Evolutionary conservation across 2,329 filamentous ascomycete species (phyloP).

Genomic region (Lizonia empirigonia): DNA sequence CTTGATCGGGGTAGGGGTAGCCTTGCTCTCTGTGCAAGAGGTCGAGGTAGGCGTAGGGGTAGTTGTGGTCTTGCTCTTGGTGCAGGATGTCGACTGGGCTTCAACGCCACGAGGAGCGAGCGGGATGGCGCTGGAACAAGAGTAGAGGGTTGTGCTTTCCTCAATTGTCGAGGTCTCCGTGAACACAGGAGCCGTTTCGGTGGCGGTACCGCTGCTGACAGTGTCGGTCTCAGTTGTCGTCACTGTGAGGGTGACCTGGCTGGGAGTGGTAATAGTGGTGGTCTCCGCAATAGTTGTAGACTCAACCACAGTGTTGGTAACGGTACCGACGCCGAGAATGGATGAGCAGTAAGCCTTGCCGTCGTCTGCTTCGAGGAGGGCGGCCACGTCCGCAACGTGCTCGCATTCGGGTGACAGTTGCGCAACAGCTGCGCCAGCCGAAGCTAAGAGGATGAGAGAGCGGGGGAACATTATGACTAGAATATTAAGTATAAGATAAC

Average conservation of each 20-base stretch:
- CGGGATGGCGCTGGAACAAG: slow-evolving; percentile 7
- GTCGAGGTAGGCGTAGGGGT: slow-evolving; percentile 11
- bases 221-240: slow-evolving; percentile 12
- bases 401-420: slow-evolving; percentile 16
- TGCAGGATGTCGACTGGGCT: slow-evolving; percentile 12
- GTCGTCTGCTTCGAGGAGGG: slow-evolving; percentile 9
- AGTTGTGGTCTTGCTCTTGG: slow-evolving; percentile 13
- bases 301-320: slow-evolving; percentile 10
- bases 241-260: slow-evolving; percentile 7
- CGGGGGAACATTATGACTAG: slow-evolving; percentile 19
- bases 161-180: slow-evolving; percentile 2
- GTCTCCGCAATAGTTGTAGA: slow-evolving; percentile 13
- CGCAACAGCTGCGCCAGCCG: slow-evolving; percentile 14
- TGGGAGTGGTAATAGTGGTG: slow-evolving; percentile 14
- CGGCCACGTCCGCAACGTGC: slow-evolving; percentile 7
- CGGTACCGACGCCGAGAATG: slow-evolving; percentile 10
- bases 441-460: slow-evolving; percentile 14
- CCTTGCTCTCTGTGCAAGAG: slow-evolving; percentile 10
- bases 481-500: slow-evolving; percentile 6
- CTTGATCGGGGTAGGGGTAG: slow-evolving; percentile 1
- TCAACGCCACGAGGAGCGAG: slow-evolving; percentile 9
- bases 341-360: slow-evolving; percentile 15
- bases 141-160: slow-evolving; percentile 10
- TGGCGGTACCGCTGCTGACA: slow-evolving; percentile 6
- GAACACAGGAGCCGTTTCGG: slow-evolving; percentile 9